Evolutionary conservation across 495 filamentous ascomycete genomes (phyloP), one percentile per base, ranked within the genome.

Genomic region (Podospora anserina): DNA sequence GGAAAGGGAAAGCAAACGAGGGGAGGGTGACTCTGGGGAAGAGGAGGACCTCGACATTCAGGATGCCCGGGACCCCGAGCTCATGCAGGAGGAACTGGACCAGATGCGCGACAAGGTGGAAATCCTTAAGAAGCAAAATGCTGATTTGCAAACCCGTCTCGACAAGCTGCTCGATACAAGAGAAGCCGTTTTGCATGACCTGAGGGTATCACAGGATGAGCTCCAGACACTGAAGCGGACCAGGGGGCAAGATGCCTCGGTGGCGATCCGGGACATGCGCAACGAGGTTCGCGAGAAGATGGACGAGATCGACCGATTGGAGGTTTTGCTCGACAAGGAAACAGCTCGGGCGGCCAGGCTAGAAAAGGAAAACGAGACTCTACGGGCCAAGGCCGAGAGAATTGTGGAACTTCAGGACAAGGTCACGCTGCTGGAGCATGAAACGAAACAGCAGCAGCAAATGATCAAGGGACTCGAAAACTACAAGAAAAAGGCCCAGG

Each of bases 391-490:
- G 54, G 76, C 80, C 28, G 77, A 79, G 49, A 81, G 80, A 54
- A 78, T 85, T 7, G 76, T 81, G 62, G 71, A 79, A 39, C 71
- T 82, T 20, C 74, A 83, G 49, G 84, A 86, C 71, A 84, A 89
- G 71, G 78, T 89, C 44, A 81, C 86, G 61, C 86, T 91, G 67
- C 84, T 94, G 53, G 89, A 88, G 67, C 87, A 86, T 19, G 89
- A 93, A 63, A 87, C 89, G 53, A 89, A 90, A 65, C 87, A 92
- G 68, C 84, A 94, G 7, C 82, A 85, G n/a, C 90, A 91, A 77
- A 92, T 92, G 75, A 90, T 92, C 28, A 96, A 92, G 71, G 87
- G 86, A 18, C 84, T 87, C 0, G 90, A 92, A 66, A 90, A 91
- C 67, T 89, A 90, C 71, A 87, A 88, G 69, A 88, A 90, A 74